Conservation (phyloP, 768 basidiomycete species). For the Pholiota conissans region DNA sequence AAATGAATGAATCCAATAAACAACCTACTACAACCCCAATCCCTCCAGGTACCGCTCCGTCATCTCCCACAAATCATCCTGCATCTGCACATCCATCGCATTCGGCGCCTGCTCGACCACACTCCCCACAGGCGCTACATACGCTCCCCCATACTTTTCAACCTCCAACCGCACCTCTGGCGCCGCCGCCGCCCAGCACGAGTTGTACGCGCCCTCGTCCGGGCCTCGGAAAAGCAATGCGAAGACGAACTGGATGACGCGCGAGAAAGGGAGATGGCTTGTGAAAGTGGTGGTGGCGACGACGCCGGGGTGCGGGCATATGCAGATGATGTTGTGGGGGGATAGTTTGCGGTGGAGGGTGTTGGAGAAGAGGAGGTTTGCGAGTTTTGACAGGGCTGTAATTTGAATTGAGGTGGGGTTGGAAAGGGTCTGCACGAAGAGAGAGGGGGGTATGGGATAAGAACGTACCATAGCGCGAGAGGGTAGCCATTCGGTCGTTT, state of each 20-base stretch:
- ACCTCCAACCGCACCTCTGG: slow-evolving; percentile 30
- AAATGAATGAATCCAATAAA: too few species aligned
- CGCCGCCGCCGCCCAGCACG: slow-evolving; percentile 40
- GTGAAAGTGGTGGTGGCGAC: slow-evolving; percentile 31
- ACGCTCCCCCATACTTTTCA: slow-evolving; percentile 37
- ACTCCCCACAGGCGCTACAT: slow-evolving; percentile 34
- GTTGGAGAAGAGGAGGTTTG: slow-evolving; percentile 15
- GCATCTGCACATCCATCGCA: slow-evolving; percentile 31
- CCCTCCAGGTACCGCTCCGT: slow-evolving; percentile 24
- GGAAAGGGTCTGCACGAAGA: background rate
- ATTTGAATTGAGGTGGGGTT: background rate
- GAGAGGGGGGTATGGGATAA: too few species aligned
- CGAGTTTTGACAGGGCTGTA: slow-evolving; percentile 14
- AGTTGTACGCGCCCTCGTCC: slow-evolving; percentile 35
- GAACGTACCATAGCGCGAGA: slow-evolving; percentile 15
- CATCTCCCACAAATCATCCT: slow-evolving; percentile 38
- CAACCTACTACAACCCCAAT: background rate
- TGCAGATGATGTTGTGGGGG: slow-evolving; percentile 30
- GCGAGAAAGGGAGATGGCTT: slow-evolving; percentile 11
- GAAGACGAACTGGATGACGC: slow-evolving; percentile 19
- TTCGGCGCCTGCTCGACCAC: slow-evolving; percentile 27
- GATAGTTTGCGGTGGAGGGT: slow-evolving; percentile 14
- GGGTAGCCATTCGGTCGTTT: slow-evolving; percentile 7
- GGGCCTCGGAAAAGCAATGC: slow-evolving; percentile 21
- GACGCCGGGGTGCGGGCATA: slow-evolving; percentile 41